Conservation (phyloP, 2,329 filamentous ascomycete genomes). For the Pseudofabraea citricarpa region DNA sequence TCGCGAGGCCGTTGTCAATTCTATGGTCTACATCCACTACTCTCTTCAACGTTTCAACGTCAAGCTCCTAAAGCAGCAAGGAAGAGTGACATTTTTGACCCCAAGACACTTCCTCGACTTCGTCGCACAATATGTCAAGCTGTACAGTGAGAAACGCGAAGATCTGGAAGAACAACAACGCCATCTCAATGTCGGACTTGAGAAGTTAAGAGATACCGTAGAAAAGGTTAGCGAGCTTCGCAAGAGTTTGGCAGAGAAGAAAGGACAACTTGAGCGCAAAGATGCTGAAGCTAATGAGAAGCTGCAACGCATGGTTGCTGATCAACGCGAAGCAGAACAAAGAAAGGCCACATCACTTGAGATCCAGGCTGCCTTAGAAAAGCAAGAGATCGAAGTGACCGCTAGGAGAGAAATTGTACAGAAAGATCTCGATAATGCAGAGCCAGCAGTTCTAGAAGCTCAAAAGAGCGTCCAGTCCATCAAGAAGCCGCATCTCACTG, state of each 20-base stretch:
- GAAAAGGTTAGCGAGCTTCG: conserved; percentile 94
- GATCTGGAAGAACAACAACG: conserved; percentile 98
- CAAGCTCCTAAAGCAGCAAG: conserved; percentile 86
- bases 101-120: conserved; percentile 97
- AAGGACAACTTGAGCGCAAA: conserved; percentile 87
- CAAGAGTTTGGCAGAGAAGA: conserved; percentile 88
- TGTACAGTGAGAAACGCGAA: conserved; percentile 98
- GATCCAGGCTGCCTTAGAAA: conserved; percentile 80
- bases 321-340: conserved; percentile 91
- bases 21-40: conserved; percentile 98
- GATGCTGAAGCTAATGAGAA: conserved; percentile 96
- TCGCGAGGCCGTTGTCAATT: conserved; percentile 88
- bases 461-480: conserved; percentile 98
- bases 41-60: conserved; percentile 87
- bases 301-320: conserved; percentile 91
- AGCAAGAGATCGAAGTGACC: conserved; percentile 85
- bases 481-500: conserved; percentile 93
- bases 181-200: conserved; percentile 94
- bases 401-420: conserved; percentile 78
- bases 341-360: conserved; percentile 83
- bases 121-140: conserved; percentile 92
- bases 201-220: conserved; percentile 94
- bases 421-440: conserved; percentile 81
- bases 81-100: conserved; percentile 87
- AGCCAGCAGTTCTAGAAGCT: conserved; percentile 88